Base-by-base conservation (phyloP, 1,284 basidiomycete genomes). In the Leccinum fallax region DNA sequence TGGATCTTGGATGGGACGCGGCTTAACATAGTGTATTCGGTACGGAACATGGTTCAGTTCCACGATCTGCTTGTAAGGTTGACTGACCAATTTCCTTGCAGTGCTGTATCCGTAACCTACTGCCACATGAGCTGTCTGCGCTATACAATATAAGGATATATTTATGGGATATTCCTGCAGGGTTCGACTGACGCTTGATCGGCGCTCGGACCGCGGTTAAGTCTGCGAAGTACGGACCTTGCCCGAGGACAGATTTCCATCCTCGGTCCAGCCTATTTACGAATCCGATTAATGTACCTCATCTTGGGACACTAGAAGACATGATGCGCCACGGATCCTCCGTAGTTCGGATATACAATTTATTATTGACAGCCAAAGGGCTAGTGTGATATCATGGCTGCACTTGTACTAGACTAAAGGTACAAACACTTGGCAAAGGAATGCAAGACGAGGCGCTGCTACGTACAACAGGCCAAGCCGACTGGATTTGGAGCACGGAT, bases 21-120 rank as follows among this genome's bases (percentile, higher is more conserved):
- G 48, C 40, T 34, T 55, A 51, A 64, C 30, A 66, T 78, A 77
- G 70, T 80, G 74, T 80, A 82, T 76, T 78, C 76, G 82, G 82
- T 83, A 71, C 73, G 81, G 70, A 59, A 61, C 61, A 26, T 67
- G 63, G 69, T 53, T 62, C 57, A 40, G 19, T 53, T 30, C 9
- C 13, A 46, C 58, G 40, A 60, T 48, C n/a, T 34, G 46, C 7
- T 56, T 75, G 73, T 77, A 74, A 72, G 66, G 49, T 54, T 69
- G 67, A 69, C 76, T 76, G 66, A 77, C 58, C 43, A 36, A 26
- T 36, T 24, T 19, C 55, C 46, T 64, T 64, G 46, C 61, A 74
- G 67, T 63, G 58, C 43, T 75, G 74, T 75, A 76, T 73, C 67
- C 67, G 57, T 75, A 74, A 61, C 53, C 49, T 71, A 70, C 56